Conservation (phyloP, 257 asterid genomes). For the Penstemon barbatus region DNA sequence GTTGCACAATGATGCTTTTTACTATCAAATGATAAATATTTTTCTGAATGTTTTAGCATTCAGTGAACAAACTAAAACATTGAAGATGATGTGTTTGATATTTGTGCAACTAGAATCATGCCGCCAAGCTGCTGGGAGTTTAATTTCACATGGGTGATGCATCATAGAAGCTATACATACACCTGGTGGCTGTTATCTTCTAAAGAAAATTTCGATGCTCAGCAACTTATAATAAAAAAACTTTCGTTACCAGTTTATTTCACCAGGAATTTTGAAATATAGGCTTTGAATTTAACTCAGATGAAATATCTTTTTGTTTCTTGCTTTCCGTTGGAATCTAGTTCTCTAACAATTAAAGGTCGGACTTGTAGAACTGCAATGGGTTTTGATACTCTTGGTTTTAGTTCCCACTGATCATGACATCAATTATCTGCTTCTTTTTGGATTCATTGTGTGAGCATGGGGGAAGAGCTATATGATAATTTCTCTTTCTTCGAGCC, state of each 20-base stretch:
- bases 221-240: not conserved
- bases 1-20: slow-evolving; percentile 10
- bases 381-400: not conserved
- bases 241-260: not conserved
- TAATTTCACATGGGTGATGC: slow-evolving; percentile 9
- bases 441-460: not conserved
- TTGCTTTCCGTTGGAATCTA: not conserved
- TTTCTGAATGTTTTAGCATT: not conserved
- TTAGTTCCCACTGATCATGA: not conserved
- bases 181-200: not conserved
- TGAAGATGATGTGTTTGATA: slow-evolving; percentile 1
- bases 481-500: not conserved
- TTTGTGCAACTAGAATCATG: slow-evolving; percentile 13
- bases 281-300: not conserved
- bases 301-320: slow-evolving; percentile 1
- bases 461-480: slow-evolving; percentile 4
- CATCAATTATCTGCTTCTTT: slow-evolving; percentile 10
- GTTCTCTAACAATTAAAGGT: not conserved
- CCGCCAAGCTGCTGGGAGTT: slow-evolving; percentile 1
- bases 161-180: not conserved
- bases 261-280: not conserved
- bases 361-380: not conserved
- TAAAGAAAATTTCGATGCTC: slow-evolving; percentile 2
- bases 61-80: slow-evolving; percentile 8
- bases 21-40: not conserved